Conservation (phyloP, 2,329 filamentous ascomycete species). For the Aspergillus sp. region DNA sequence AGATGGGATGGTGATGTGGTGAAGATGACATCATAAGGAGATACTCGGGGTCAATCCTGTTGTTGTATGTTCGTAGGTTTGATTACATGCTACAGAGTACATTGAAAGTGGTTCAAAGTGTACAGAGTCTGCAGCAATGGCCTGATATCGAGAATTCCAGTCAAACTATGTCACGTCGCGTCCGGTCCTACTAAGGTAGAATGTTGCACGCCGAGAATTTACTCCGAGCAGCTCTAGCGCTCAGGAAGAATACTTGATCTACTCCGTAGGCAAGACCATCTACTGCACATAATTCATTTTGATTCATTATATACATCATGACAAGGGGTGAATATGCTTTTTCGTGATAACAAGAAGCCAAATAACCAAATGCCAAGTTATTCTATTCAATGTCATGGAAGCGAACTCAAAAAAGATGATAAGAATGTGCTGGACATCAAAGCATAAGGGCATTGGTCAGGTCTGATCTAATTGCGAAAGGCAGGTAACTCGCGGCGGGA, state of each 20-base stretch:
- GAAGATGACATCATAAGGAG: not conserved
- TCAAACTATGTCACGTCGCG: too few species aligned
- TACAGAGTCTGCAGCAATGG: too few species aligned
- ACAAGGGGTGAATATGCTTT: not conserved
- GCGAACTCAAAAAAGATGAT: not conserved
- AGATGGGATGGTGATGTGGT: not conserved
- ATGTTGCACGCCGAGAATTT: not conserved
- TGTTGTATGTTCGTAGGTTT: too few species aligned
- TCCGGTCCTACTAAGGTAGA: too few species aligned
- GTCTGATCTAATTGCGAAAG: constrained; percentile 1
- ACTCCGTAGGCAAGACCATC: not conserved
- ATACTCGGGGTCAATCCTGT: too few species aligned
- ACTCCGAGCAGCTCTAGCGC: not conserved
- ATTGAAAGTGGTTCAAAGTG: too few species aligned
- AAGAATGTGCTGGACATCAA: constrained; percentile 3
- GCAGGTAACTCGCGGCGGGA: not conserved
- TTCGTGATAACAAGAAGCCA: not conserved
- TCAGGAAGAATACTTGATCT: not conserved
- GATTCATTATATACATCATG: constrained; percentile 16
- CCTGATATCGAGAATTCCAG: too few species aligned
- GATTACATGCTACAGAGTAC: too few species aligned
- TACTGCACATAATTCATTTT: not conserved
- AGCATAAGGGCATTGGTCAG: not conserved
- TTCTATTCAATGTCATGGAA: not conserved
- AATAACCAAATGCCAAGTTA: not conserved